Evolutionary conservation across 2,329 filamentous ascomycete species (phyloP).

Genomic region (Phyllosticta ampelicida): DNA sequence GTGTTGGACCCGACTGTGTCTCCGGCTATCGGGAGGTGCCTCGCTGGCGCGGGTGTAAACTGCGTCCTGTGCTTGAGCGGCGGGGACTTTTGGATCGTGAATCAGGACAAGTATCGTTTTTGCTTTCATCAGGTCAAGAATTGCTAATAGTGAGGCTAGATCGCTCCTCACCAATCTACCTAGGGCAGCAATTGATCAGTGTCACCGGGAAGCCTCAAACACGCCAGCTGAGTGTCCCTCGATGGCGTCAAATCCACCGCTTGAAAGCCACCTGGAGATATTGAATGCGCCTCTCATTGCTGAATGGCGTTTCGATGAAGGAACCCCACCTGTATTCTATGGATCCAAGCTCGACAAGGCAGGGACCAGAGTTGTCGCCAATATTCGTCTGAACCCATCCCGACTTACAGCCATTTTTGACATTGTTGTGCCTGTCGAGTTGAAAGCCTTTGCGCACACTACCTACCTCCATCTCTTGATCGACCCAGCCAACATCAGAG

Average conservation of each 20-base stretch:
- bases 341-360: neutral
- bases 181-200: neutral
- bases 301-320: neutral
- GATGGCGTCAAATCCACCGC: neutral
- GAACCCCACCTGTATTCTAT: neutral
- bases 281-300: neutral
- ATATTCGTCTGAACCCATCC: slow-evolving; percentile 1
- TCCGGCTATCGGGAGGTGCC: neutral
- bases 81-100: neutral
- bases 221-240: neutral
- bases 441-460: slow-evolving; percentile 1
- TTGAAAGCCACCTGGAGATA: too few relatives aligned
- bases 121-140: neutral
- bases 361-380: neutral
- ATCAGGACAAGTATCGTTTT: slow-evolving; percentile 4
- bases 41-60: neutral
- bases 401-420: neutral
- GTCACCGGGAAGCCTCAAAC: neutral
- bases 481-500: neutral
- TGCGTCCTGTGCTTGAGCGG: neutral
- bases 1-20: slow-evolving; percentile 1
- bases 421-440: neutral
- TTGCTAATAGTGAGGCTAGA: neutral
- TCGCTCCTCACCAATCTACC: neutral
- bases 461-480: slow-evolving; percentile 1